Evolutionary conservation across 1,284 basidiomycete genomes (phyloP).

Genomic region (Ceratobasidium papillatum): DNA sequence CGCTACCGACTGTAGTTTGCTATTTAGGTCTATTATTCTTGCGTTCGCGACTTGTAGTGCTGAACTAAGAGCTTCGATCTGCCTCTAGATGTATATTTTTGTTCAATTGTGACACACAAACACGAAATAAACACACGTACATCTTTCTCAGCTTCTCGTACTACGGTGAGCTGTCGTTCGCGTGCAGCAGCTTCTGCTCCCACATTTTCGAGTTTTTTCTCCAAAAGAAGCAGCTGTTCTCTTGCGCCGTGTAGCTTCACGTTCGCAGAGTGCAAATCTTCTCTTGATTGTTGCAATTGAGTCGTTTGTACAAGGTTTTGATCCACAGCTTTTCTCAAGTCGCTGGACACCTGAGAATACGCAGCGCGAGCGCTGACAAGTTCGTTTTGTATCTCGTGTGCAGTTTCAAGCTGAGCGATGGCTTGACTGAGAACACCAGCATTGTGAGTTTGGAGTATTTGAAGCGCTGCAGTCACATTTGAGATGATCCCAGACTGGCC

Average conservation of each 20-base stretch:
- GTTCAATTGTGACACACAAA: not conserved
- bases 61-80: slow-evolving; percentile 9
- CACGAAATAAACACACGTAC: not conserved
- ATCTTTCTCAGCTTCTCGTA: slow-evolving; percentile 11
- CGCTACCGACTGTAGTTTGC: slow-evolving; percentile 2
- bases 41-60: slow-evolving; percentile 13
- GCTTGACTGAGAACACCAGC: slow-evolving; percentile 21
- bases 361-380: slow-evolving; percentile 25
- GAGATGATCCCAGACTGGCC: slow-evolving; percentile 1
- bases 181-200: not conserved
- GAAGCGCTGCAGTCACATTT: slow-evolving; percentile 7
- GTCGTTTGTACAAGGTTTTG: slow-evolving; percentile 2
- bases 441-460: slow-evolving; percentile 8
- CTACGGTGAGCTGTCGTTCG: not conserved
- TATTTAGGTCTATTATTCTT: slow-evolving; percentile 6
- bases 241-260: slow-evolving; percentile 25
- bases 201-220: not conserved
- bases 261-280: not conserved
- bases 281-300: slow-evolving; percentile 8
- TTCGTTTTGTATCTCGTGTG: slow-evolving; percentile 25
- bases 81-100: not conserved
- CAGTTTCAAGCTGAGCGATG: slow-evolving; percentile 25
- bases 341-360: slow-evolving; percentile 19
- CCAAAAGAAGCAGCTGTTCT: slow-evolving; percentile 24
- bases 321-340: slow-evolving; percentile 18